phyloP scores from a whole-genome alignment of 306 rosid species.

The Astragalus membranaceus region DNA sequence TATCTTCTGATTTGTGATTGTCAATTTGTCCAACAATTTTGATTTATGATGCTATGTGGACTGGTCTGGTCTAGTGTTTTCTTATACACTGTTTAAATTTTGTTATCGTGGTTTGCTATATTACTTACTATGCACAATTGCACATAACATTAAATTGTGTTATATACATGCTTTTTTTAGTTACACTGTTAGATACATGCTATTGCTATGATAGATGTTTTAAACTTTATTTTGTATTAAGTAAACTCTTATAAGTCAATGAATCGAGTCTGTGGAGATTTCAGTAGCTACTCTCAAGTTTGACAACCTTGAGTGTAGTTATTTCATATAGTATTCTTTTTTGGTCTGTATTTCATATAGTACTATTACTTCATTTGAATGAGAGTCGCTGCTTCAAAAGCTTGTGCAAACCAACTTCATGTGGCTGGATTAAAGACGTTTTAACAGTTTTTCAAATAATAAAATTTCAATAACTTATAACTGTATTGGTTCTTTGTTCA shows the following conservation, averaged over 20 bases:
- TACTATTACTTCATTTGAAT: not conserved
- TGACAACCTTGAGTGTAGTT: not conserved
- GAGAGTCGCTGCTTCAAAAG: not conserved
- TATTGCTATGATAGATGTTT: not conserved
- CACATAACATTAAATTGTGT: too few relatives aligned
- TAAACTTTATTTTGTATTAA: too few relatives aligned
- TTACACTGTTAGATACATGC: not conserved
- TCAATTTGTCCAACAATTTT: not conserved
- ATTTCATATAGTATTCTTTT: too few relatives aligned
- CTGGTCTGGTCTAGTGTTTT: not conserved
- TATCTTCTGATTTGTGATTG: not conserved
- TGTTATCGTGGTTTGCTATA: not conserved
- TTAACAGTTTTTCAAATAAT: not conserved
- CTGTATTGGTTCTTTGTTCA: not conserved
- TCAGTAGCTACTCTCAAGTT: not conserved
- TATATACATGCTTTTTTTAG: too few relatives aligned
- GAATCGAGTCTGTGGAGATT: not conserved
- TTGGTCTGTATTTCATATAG: not conserved
- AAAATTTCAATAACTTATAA: not conserved
- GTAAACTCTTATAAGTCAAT: not conserved
- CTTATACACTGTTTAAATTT: not conserved
- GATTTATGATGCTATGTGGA: not conserved
- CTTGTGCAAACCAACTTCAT: not conserved
- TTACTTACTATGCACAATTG: too few relatives aligned
- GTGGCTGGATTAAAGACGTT: not conserved